Conservation (phyloP, 1,139 yeast species). For the Pichia sp. region DNA sequence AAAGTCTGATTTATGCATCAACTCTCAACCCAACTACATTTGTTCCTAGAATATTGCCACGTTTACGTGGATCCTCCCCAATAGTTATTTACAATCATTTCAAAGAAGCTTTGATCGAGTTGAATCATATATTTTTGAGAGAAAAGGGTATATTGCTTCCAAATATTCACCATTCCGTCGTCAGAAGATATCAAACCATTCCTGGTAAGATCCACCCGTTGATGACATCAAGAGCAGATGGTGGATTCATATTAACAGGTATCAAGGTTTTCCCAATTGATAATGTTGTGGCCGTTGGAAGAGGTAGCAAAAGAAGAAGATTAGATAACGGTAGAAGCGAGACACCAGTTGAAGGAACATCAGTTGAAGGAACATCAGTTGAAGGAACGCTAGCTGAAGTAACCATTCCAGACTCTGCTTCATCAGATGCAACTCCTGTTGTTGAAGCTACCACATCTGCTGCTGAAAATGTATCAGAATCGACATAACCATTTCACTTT, state of each 20-base stretch:
- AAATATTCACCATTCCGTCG: constrained; percentile 71
- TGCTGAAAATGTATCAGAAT: too few relatives aligned
- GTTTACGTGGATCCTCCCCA: constrained; percentile 82
- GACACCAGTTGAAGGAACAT: background rate
- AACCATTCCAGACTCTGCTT: background rate
- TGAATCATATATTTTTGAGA: constrained; percentile 56
- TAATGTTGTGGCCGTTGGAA: constrained; percentile 46
- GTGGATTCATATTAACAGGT: constrained; percentile 82
- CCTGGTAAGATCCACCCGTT: constrained; percentile 92
- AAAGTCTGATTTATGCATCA: constrained; percentile 68
- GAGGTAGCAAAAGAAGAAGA: constrained; percentile 33
- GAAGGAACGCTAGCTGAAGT: background rate
- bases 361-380: background rate
- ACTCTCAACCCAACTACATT: constrained; percentile 63
- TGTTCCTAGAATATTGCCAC: constrained; percentile 52
- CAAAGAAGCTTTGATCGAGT: constrained; percentile 69
- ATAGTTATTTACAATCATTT: constrained; percentile 72
- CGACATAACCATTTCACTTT: too few relatives aligned
- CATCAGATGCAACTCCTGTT: constrained; percentile 1
- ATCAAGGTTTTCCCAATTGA: constrained; percentile 71
- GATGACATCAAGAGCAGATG: constrained; percentile 91
- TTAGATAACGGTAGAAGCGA: constrained; percentile 7
- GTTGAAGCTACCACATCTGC: background rate
- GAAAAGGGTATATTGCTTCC: constrained; percentile 78
- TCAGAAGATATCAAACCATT: constrained; percentile 82